Conservation (phyloP, 1,139 yeast species). For the Pichia sp. region DNA sequence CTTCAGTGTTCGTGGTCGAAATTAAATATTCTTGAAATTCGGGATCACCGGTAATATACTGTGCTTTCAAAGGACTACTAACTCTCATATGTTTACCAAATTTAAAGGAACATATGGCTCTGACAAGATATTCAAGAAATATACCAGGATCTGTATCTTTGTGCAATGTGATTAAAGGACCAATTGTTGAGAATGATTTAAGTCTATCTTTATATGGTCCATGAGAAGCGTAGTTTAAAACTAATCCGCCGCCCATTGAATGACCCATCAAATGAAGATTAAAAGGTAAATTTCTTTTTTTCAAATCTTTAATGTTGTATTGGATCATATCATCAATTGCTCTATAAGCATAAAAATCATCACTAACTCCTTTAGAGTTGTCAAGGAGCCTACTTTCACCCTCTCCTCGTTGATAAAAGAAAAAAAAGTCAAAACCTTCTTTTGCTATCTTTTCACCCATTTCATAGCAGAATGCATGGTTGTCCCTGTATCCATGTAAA, state of each 20-base stretch:
- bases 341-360: slow-evolving; percentile 55
- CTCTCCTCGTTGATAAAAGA: slow-evolving; percentile 85
- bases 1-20: slow-evolving; percentile 7
- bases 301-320: slow-evolving; percentile 31
- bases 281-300: slow-evolving; percentile 25
- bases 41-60: slow-evolving; percentile 51
- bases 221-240: slow-evolving; percentile 62
- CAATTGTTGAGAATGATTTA: slow-evolving; percentile 52
- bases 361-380: slow-evolving; percentile 54
- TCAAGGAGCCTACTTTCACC: slow-evolving; percentile 63
- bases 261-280: slow-evolving; percentile 70
- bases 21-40: slow-evolving; percentile 41
- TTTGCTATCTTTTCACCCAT: slow-evolving; percentile 53
- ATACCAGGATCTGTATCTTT: slow-evolving; percentile 52
- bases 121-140: slow-evolving; percentile 40
- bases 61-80: slow-evolving; percentile 50
- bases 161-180: slow-evolving; percentile 64
- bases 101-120: slow-evolving; percentile 50
- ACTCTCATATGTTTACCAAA: slow-evolving; percentile 36
- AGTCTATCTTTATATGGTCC: slow-evolving; percentile 55
- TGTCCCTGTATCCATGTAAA: slow-evolving; percentile 83
- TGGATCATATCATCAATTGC: slow-evolving; percentile 66
- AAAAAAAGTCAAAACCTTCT: slow-evolving; percentile 66
- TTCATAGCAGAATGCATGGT: slow-evolving; percentile 46
- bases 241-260: slow-evolving; percentile 95